Evolutionary conservation across 2,329 filamentous ascomycete species (phyloP), one percentile per base, ranked within the genome.

Genomic region (Exserohilum turcica): DNA sequence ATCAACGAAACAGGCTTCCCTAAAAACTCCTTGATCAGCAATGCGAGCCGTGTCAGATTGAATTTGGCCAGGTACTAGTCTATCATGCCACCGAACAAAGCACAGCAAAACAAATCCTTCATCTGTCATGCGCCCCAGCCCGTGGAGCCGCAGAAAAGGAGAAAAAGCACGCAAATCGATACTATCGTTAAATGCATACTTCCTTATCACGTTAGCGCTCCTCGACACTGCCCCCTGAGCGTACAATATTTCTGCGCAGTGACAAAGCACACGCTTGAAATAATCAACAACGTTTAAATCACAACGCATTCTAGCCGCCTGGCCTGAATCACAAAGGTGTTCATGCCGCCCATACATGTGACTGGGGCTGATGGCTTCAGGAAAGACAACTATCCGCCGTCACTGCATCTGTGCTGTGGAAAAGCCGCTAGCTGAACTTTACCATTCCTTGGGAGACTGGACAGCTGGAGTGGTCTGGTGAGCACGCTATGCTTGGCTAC

Each of bases 121-220:
- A 32, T 33, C 40, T 33, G 18, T 18, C 36, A 39, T 31, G 21
- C 16, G 9, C 32, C 9, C 29, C 36, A 27, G 28, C 9, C 28
- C 6, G 9, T 24, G 19, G 18, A 44, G 21, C 29, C 16, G n/a
- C 13, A 8, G 21, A 15, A 40, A 4, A 15, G n/a, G 6, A 7
- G 12, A 42, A 49, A 43, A 28, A 44, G 49, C 53, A 44, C 27
- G 40, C n/a, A 48, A 48, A 54, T 46, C 47, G 40, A 59, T 48
- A 48, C 43, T 40, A 43, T 35, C 47, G 43, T 21, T 28, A 54
- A 35, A 39, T 9, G 36, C 21, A 35, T 38, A 18, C 38, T 13
- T 43, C 47, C 38, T 8, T 16, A 47, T 37, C 9, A n/a, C 38
- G 47, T 43, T 54, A 57, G 54, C n/a, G 43, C 19, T 18, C 15